Evolutionary conservation across 495 filamentous ascomycete species (phyloP), one percentile per base, ranked within the genome.

Genomic region (Letharia lupina): DNA sequence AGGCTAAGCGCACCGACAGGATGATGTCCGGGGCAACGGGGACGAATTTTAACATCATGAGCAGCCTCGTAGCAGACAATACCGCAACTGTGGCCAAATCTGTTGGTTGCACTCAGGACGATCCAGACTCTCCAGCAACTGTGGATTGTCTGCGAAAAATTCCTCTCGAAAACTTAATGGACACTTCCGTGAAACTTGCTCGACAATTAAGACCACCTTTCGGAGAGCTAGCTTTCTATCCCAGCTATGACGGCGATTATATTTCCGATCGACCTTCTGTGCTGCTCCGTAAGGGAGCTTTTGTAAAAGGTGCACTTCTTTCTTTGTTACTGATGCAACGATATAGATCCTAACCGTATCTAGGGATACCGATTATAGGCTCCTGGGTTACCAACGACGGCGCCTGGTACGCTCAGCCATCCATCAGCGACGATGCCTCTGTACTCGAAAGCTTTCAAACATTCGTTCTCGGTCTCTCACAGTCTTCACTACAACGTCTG

Each of bases 11-110:
- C 28, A 57, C 60, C 65, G 50, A 37, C 42, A 79, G 77, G 68
- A 75, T 75, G 63, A 80, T 81, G 76, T 78, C 76, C 9, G 79
- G 78, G 11, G 76, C 74, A 16, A 73, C 78, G 13, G 78, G 77
- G 8, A 73, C 75, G 9, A 78, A 75, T 28, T 68, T 81, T 56
- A 80, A 80, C 61, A 78, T 73, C 45, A 71, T 72, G 8, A 72
- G 74, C 18, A 76, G 74, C 37, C 67, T 70, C 1, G 75, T 77
- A 1, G 72, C 75, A 23, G 61, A 48, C 1, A 76, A 80, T 67
- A 79, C 76, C 0, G 72, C 65, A 8, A 66, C 56, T 18, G 75
- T 79, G 13, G 75, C 44, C 0, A 62, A 67, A 31, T 39, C 65
- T 37, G 64, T 74, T 0, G 70, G 70, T 18, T 77, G 74, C 50